Conservation (phyloP, 2,329 filamentous ascomycete genomes). For the Sclerotinia glacialis region DNA sequence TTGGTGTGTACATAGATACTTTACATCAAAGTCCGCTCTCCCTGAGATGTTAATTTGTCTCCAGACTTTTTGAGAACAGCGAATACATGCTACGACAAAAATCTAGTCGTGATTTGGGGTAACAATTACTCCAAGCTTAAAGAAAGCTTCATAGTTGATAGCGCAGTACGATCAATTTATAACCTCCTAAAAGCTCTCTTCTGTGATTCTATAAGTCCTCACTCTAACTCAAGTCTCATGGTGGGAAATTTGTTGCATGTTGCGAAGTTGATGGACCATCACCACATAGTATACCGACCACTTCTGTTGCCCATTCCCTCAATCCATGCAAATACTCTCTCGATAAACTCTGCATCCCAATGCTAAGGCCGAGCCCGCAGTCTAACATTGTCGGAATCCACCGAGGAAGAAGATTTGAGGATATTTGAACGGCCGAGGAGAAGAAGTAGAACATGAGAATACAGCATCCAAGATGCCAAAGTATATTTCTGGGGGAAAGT, state of each 20-base stretch:
- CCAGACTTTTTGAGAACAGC: too few relatives aligned
- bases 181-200: background rate
- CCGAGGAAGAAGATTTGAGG: background rate
- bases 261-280: background rate
- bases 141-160: background rate
- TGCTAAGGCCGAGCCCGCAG: background rate
- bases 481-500: background rate
- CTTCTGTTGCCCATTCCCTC: background rate
- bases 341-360: background rate
- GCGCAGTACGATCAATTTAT: background rate
- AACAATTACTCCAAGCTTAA: background rate
- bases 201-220: background rate
- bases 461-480: background rate
- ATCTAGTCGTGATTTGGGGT: background rate
- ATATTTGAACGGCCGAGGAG: background rate
- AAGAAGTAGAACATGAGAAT: constrained; percentile 1
- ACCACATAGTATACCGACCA: background rate
- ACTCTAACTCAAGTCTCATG: background rate
- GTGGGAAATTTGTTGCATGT: background rate
- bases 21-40: background rate
- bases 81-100: background rate
- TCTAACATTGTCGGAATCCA: background rate
- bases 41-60: background rate
- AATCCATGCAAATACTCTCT: background rate
- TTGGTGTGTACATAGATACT: background rate